Percentiles rank a stretch among this genome's conserved stretches.
These are phyloP conservation scores for Tuber calosporum DNA, from an alignment of 495 filamentous ascomycete genomes.

Conservation along the genomic window DNA sequence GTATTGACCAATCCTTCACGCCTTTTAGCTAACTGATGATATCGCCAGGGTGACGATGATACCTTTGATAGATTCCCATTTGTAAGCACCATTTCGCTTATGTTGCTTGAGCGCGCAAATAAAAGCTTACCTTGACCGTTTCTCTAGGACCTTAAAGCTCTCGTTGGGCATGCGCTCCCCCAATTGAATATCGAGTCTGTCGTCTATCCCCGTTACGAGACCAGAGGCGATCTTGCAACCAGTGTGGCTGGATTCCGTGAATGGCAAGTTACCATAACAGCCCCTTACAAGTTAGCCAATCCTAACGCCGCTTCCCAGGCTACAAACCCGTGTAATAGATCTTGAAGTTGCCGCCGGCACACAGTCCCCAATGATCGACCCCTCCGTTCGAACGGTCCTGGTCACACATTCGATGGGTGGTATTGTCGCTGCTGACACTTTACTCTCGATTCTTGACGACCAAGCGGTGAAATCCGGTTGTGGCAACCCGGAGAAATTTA, in stretches of 20 bases:
- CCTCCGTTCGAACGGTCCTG: constrained; percentile 74
- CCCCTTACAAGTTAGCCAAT: not conserved
- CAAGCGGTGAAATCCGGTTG: constrained; percentile 32
- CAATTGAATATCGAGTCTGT: constrained; percentile 61
- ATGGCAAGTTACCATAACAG: constrained; percentile 54
- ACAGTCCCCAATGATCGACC: constrained; percentile 78
- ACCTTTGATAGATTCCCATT: constrained; percentile 59
- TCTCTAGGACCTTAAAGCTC: constrained; percentile 62
- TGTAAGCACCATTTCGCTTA: constrained; percentile 11
- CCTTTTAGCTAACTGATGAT: constrained; percentile 19
- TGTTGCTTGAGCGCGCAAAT: not conserved
- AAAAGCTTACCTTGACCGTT: constrained; percentile 45
- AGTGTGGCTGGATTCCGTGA: constrained; percentile 75
- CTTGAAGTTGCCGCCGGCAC: constrained; percentile 79
- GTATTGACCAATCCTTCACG: not conserved
- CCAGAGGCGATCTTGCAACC: constrained; percentile 73
- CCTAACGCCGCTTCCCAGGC: constrained; percentile 50
- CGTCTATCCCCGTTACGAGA: constrained; percentile 88
- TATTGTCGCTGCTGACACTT: constrained; percentile 84
- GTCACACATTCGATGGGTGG: constrained; percentile 96
- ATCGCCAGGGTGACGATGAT: constrained; percentile 67
- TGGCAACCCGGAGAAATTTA: constrained; percentile 45
- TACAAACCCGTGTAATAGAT: constrained; percentile 87
- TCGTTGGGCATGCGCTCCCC: constrained; percentile 65
- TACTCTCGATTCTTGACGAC: constrained; percentile 50